Base-by-base conservation (phyloP, 495 filamentous ascomycete genomes). In the Lasiosphaeriaceae sp. region DNA sequence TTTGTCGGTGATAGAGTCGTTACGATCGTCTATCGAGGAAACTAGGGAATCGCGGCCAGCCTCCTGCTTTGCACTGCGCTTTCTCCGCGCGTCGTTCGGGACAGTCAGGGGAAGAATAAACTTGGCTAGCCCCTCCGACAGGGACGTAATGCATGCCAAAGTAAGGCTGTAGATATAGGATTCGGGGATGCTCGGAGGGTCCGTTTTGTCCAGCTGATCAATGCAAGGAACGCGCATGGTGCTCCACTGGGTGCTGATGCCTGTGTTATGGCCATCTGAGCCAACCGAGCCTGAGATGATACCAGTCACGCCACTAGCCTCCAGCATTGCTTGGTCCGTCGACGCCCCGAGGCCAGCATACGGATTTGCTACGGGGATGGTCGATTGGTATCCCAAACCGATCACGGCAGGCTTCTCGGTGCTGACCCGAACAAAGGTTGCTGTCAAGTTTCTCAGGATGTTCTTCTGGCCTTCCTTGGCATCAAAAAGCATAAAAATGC, bases 101-200 rank as follows among this genome's bases (percentile, higher is more conserved):
- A 95, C 86, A 0, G 92, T 95, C 47, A 98, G 72, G 0, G 94
- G 94, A 24, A 98, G 79, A 45, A 97, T 86, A 63, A 95, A 95
- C 64, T 90, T 95, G 20, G 93, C 95, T 22, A 98, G 80, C 9
- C 90, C 90, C 66, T 98, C 94, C 1, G 93, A 92, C 58, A 98
- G 80, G 2, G 81, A 86, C 54, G 86, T 90, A 52, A 98, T 85
- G 69, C 95, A 97, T 1, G 88, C 88, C 14, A 98, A 76, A 7
- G 90, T 90, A 16, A 98, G 79, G 62, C 87, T 88, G 71, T 98
- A 96, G 24, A 96, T 81, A 64, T 98, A 98, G 0, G 95, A 95
- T 50, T 96, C 92, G 1, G 94, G 94, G 41, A 94, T 80, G 9
- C 71, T 53, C 3, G 93, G 90, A 4, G 94, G 80, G 31, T 97